phyloP scores from a whole-genome alignment of 345 rosid genomes.

The Theobroma cacao region DNA sequence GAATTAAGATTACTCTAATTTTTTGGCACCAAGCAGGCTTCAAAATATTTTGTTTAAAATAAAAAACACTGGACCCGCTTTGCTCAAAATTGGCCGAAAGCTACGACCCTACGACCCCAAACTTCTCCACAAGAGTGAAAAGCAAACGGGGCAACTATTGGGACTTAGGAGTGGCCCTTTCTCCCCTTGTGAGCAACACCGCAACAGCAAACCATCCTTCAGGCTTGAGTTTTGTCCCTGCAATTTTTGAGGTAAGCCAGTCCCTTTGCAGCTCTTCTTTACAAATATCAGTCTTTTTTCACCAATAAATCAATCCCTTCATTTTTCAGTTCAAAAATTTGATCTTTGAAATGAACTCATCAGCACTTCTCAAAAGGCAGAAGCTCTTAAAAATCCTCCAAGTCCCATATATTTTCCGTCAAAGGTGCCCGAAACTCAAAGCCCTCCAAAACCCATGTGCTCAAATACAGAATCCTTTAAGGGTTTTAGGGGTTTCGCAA shows the following conservation, averaged over 20 bases:
- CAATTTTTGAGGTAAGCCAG: neutral
- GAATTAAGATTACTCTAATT: too few relatives aligned
- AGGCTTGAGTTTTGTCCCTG: neutral
- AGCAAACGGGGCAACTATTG: neutral
- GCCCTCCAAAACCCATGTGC: conserved; percentile 26
- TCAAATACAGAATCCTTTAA: conserved; percentile 12
- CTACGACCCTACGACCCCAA: too few relatives aligned
- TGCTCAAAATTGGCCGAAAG: too few relatives aligned
- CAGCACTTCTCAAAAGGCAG: conserved; percentile 27
- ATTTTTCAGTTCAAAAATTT: neutral
- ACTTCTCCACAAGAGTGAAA: too few relatives aligned
- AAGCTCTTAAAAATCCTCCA: conserved; percentile 28
- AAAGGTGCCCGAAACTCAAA: conserved; percentile 12
- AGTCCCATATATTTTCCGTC: conserved; percentile 14
- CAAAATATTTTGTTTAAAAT: too few relatives aligned
- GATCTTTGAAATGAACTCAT: conserved; percentile 27
- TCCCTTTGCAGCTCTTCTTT: neutral
- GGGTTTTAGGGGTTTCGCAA: conserved; percentile 20
- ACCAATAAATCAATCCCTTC: neutral
- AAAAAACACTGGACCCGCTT: too few relatives aligned
- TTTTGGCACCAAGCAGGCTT: too few relatives aligned
- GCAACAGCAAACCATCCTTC: neutral
- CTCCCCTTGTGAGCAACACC: neutral
- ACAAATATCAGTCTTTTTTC: neutral
- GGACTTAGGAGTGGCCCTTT: neutral